Evolutionary conservation across 352 stramenopile species (phyloP).

Genomic region (Globisporangium sylvaticum): DNA sequence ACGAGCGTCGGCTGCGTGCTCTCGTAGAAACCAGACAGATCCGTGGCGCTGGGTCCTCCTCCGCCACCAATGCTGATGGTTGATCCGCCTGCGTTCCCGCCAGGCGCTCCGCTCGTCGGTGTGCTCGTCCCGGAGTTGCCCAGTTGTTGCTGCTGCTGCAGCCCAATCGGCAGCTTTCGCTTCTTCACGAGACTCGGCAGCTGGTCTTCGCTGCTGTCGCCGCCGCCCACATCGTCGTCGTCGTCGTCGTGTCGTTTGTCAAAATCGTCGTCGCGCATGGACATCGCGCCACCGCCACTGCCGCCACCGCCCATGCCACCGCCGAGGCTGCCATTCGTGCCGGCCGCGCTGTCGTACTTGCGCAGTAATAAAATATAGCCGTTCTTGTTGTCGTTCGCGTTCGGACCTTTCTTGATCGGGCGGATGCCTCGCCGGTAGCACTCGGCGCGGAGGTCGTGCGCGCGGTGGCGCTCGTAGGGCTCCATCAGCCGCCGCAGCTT

Average conservation of each 20-base stretch:
- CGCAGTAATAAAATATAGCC: conserved; percentile 71
- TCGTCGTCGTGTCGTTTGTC: conserved; percentile 17
- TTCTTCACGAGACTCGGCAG: conserved; percentile 35
- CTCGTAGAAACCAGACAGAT: conserved; percentile 69
- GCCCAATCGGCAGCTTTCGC: conserved; percentile 34
- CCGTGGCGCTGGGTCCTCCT: conserved; percentile 12
- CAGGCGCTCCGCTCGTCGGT: neutral
- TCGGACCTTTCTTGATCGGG: conserved; percentile 75
- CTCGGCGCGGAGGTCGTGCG: conserved; percentile 71
- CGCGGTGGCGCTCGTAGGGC: conserved; percentile 72
- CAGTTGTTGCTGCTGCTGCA: conserved; percentile 10
- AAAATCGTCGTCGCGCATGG: conserved; percentile 13
- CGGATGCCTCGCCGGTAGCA: conserved; percentile 74
- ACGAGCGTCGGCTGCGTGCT: conserved; percentile 33
- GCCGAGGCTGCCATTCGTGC: conserved; percentile 9
- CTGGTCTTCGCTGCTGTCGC: conserved; percentile 20
- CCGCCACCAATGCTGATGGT: neutral
- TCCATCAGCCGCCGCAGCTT: conserved; percentile 45
- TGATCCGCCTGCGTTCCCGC: neutral
- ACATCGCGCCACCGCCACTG: neutral
- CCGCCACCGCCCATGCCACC: neutral
- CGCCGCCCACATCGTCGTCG: conserved; percentile 22
- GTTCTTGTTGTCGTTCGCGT: conserved; percentile 85
- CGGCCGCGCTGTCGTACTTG: conserved; percentile 42
- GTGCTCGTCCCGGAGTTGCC: conserved; percentile 14